These are phyloP conservation scores for Entomortierella chlamydospora DNA, from an alignment of 192 early-diverging fungal species.

Conservation along the genomic window DNA sequence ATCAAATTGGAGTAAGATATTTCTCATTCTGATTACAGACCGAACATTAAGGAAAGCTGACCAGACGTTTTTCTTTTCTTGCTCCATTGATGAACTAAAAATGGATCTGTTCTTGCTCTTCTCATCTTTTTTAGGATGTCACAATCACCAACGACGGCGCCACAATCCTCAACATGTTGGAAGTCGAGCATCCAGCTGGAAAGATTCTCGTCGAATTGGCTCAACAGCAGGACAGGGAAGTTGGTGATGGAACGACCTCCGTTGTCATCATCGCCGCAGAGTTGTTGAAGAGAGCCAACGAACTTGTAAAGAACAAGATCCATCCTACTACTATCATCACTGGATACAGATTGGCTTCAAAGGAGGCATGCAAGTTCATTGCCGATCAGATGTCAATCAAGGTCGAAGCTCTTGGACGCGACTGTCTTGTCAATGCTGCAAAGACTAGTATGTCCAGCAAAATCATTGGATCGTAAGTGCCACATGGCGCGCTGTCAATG, in stretches of 20 bases:
- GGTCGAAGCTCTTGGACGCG: conserved; percentile 92
- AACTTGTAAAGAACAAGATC: conserved; percentile 98
- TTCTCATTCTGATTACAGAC: neutral
- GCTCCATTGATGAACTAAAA: neutral
- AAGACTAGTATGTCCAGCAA: conserved; percentile 99
- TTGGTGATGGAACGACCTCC: conserved; percentile 99
- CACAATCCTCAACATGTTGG: conserved; percentile 96
- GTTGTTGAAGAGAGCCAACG: conserved; percentile 94
- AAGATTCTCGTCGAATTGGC: conserved; percentile 97
- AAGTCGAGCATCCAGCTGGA: conserved; percentile 98
- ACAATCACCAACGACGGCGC: conserved; percentile 99
- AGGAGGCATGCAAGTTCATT: conserved; percentile 98
- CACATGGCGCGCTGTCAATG: neutral
- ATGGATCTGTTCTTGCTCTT: neutral
- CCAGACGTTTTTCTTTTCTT: neutral
- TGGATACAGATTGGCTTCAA: conserved; percentile 95
- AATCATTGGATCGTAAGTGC: conserved; percentile 92
- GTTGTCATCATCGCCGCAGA: conserved; percentile 99
- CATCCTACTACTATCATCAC: conserved; percentile 99
- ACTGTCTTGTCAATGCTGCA: conserved; percentile 96
- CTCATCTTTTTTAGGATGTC: conserved; percentile 77
- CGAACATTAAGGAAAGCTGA: neutral
- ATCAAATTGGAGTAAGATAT: conserved; percentile 98
- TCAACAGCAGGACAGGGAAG: conserved; percentile 99
- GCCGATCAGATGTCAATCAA: conserved; percentile 95